phyloP scores from a whole-genome alignment of 495 filamentous ascomycete species.

The Penicillium angulare region DNA sequence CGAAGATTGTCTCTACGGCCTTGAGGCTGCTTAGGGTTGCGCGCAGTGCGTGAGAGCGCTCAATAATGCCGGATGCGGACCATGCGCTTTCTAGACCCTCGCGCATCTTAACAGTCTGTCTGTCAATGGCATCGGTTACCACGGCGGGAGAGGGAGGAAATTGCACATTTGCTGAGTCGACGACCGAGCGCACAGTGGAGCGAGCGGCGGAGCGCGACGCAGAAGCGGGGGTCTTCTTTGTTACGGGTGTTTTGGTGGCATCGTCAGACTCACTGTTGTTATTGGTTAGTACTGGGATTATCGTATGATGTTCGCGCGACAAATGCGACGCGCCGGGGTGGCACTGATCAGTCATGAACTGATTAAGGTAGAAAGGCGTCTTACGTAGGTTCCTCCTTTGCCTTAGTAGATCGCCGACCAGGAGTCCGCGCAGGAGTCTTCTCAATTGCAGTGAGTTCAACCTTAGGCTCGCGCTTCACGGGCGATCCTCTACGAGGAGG shows the following conservation, averaged over 20 bases:
- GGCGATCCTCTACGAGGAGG: conserved; percentile 59
- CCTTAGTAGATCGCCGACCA: conserved; percentile 35
- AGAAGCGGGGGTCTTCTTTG: conserved; percentile 2
- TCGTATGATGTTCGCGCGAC: neutral
- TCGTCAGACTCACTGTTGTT: conserved; percentile 15
- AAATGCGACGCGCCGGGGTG: conserved; percentile 1
- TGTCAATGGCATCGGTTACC: conserved; percentile 79
- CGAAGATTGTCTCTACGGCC: conserved; percentile 63
- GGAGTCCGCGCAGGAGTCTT: conserved; percentile 37
- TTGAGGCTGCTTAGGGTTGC: conserved; percentile 64
- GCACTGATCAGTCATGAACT: neutral
- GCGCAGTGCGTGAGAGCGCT: conserved; percentile 51
- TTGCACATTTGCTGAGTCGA: conserved; percentile 11
- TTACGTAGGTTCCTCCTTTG: conserved; percentile 48
- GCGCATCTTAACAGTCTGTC: conserved; percentile 63
- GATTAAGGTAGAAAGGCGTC: conserved; percentile 7
- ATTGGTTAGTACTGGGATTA: neutral
- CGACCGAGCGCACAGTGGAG: conserved; percentile 56
- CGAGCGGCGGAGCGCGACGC: conserved; percentile 8
- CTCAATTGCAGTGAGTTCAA: conserved; percentile 26
- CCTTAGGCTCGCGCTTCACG: conserved; percentile 62
- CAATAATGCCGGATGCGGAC: conserved; percentile 42
- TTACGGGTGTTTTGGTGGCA: neutral
- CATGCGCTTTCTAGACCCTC: conserved; percentile 43
- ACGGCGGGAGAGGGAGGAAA: conserved; percentile 82